Evolutionary conservation across 148 eudicot genomes (phyloP), one percentile per base, ranked within the genome.

Genomic region (Nyssa sinensis): DNA sequence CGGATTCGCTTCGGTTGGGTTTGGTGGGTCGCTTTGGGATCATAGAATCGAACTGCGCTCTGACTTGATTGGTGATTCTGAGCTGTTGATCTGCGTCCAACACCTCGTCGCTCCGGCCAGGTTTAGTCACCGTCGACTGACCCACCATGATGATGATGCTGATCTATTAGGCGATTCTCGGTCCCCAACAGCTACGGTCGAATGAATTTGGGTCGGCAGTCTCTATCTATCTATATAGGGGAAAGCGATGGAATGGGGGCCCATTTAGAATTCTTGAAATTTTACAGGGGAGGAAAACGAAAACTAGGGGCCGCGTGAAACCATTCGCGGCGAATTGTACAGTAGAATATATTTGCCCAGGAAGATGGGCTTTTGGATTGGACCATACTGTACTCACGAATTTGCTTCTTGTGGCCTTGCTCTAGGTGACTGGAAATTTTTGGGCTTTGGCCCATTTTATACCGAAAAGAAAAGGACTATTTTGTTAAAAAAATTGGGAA

Each of bases 61-160:
- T 67, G 55, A 85, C 83, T 72, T 82, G 75, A 63, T 82, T 41
- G 62, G 87, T 37, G 76, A 90, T 85, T 14, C 12, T 67, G 33
- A 79, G 79, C 75, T 87, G 92, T 51, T 88, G 74, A 23, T 82
- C 67, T 0, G 83, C 76, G 71, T 83, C 90, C 25, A 85, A 27
- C 0, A 88, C 85, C 55, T 90, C 90, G 79, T 90, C 95, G 81
- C 95, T 88, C 47, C 95, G 88, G 85, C 95, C 85, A 0, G 92
- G 95, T 69, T 90, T 88, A 55, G 33, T 77, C 74, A 74, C 84
- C 68, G 82, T 64, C 57, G 51, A 44, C 12, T 67, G 76, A 14
- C 63, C 81, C 61, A 64, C 74, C 85, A 85, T 74, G 68, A 3
- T 37, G 66, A 21, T 34, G 64, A 1, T 0, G 28, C 24, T 33